Conservation (phyloP, 352 stramenopile species). For the Phytophthora syringae region DNA sequence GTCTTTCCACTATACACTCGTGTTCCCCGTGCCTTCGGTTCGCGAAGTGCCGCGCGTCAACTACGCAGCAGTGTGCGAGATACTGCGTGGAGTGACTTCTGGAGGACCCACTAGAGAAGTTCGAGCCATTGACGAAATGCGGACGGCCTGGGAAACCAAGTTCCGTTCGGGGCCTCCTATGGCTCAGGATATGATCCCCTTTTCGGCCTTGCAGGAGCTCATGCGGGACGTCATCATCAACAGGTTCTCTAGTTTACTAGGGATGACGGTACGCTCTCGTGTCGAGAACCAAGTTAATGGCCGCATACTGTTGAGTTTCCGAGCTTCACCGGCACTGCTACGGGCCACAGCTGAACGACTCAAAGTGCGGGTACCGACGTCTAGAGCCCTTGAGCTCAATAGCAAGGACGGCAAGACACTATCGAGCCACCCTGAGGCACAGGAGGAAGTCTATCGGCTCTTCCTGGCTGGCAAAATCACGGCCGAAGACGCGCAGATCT, state of each 20-base stretch:
- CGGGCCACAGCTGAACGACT: slow-evolving; percentile 51
- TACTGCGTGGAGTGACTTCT: slow-evolving; percentile 59
- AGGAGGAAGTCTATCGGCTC: slow-evolving; percentile 75
- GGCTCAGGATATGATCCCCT: slow-evolving; percentile 54
- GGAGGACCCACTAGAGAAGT: slow-evolving; percentile 51
- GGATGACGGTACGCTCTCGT: slow-evolving; percentile 29
- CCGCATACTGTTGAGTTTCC: slow-evolving; percentile 57
- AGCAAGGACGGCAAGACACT: slow-evolving; percentile 39
- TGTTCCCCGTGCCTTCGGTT: slow-evolving; percentile 44
- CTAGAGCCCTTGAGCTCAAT: slow-evolving; percentile 55
- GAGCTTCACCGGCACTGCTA: slow-evolving; percentile 52
- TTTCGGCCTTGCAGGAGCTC: slow-evolving; percentile 66
- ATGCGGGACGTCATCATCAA: slow-evolving; percentile 72
- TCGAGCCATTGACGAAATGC: slow-evolving; percentile 56
- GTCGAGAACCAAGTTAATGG: slow-evolving; percentile 15
- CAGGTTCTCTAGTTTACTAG: slow-evolving; percentile 59
- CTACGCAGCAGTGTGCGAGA: slow-evolving; percentile 52
- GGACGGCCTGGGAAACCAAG: slow-evolving; percentile 61
- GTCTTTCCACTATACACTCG: slow-evolving; percentile 78
- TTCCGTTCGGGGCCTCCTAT: slow-evolving; percentile 64
- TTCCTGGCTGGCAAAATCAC: slow-evolving; percentile 72
- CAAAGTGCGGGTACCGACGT: slow-evolving; percentile 50
- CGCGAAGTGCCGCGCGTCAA: slow-evolving; percentile 43
- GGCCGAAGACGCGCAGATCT: slow-evolving; percentile 68
- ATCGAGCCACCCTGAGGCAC: slow-evolving; percentile 46